These are phyloP conservation scores for Phytophthora citricola DNA, from an alignment of 352 stramenopile genomes.

Conservation along the genomic window DNA sequence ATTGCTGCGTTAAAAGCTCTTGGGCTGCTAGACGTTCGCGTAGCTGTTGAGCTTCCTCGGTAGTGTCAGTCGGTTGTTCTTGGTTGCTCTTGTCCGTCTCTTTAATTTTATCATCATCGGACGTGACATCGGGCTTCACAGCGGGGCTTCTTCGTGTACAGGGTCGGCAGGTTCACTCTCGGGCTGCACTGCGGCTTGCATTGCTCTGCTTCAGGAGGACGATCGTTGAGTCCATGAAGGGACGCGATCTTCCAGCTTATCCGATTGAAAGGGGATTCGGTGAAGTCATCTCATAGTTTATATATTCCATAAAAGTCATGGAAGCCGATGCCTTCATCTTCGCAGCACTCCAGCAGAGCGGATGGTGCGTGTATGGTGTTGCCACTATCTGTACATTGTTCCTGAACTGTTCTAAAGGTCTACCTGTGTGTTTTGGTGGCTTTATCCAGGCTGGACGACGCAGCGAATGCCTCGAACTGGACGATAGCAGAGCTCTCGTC, in stretches of 20 bases:
- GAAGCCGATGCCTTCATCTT: conserved; percentile 56
- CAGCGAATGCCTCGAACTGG: conserved; percentile 7
- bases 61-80: neutral
- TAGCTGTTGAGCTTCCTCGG: conserved; percentile 26
- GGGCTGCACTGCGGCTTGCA: conserved; percentile 7
- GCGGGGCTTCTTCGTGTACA: neutral
- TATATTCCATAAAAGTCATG: conserved; percentile 25
- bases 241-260: conserved; percentile 1
- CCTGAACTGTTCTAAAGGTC: neutral
- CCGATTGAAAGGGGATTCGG: conserved; percentile 1
- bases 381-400: neutral
- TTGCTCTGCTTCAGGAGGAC: neutral
- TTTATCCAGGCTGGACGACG: conserved; percentile 27
- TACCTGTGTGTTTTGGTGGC: neutral
- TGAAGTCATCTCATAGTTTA: neutral
- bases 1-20: conserved; percentile 31
- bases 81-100: neutral
- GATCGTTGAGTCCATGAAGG: too few species aligned
- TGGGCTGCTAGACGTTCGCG: conserved; percentile 38
- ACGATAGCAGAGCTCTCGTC: conserved; percentile 47
- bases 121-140: neutral
- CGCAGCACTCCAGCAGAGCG: conserved; percentile 57
- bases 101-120: neutral
- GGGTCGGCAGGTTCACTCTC: conserved; percentile 20
- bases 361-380: conserved; percentile 32